A percentile compares a stretch with the other conserved stretches of the same genome.
Conservation (phyloP, 345 rosid genomes). For the Lepidium africanum region DNA sequence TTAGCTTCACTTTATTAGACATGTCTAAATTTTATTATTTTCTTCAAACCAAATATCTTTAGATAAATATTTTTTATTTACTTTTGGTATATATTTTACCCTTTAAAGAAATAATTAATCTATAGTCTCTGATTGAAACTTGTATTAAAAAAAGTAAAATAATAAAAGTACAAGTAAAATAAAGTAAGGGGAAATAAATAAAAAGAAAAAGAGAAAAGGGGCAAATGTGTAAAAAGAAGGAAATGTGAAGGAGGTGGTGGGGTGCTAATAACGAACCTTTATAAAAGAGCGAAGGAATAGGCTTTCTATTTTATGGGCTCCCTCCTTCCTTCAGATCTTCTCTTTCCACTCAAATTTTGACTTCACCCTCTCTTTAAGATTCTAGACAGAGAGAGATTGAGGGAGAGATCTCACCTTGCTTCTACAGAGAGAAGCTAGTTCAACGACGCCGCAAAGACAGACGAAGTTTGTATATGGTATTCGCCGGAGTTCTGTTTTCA, state of each 20-base stretch:
- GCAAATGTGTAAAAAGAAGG: not conserved
- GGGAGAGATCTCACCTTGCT: not conserved
- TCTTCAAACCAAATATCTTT: not conserved
- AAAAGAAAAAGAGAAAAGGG: not conserved
- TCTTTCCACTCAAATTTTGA: not conserved
- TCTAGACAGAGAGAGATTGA: not conserved
- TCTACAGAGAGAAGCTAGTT: conserved; percentile 10
- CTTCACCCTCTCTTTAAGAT: conserved; percentile 5
- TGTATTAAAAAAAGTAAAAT: too few relatives aligned
- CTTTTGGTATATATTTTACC: too few relatives aligned
- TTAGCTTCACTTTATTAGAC: not conserved
- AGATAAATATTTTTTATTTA: not conserved
- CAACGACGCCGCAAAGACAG: conserved; percentile 5
- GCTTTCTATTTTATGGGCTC: not conserved
- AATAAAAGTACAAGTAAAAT: too few relatives aligned
- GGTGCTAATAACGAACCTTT: not conserved
- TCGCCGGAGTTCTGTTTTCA: not conserved
- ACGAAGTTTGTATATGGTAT: not conserved
- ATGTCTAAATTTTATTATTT: not conserved
- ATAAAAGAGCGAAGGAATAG: not conserved
- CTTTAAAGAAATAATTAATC: too few relatives aligned
- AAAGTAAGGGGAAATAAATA: not conserved
- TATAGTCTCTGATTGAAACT: too few relatives aligned
- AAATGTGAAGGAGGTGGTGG: not conserved
- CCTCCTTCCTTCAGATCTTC: not conserved